Evolutionary conservation across 179 eudicot genomes (phyloP).

Genomic region (Silene vulgaris): DNA sequence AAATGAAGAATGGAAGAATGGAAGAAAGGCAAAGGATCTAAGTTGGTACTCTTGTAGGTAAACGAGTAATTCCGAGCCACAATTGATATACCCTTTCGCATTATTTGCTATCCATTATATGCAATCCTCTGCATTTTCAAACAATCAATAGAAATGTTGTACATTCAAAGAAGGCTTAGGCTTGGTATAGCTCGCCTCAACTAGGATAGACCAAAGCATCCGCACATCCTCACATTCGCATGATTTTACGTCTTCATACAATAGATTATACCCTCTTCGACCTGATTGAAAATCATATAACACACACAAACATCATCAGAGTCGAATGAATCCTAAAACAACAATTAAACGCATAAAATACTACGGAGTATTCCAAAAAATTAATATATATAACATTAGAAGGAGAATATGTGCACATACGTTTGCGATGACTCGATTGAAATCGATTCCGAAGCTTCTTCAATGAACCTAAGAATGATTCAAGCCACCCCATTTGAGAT

Average conservation of each 20-base stretch:
- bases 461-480: slow-evolving; percentile 23
- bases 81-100: no score
- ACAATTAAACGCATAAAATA: not conserved
- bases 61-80: no score
- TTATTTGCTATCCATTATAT: not conserved
- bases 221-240: slow-evolving; percentile 54
- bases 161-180: not conserved
- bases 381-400: not conserved
- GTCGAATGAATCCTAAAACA: not conserved
- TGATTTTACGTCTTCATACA: slow-evolving; percentile 54
- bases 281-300: not conserved
- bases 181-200: slow-evolving; percentile 21
- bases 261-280: slow-evolving; percentile 38
- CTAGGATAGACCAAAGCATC: slow-evolving; percentile 45
- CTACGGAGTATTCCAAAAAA: no score
- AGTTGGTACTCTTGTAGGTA: no score
- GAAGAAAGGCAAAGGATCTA: no score
- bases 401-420: slow-evolving; percentile 5
- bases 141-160: not conserved
- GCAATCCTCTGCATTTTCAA: not conserved
- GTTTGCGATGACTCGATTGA: slow-evolving; percentile 15
- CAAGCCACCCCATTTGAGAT: slow-evolving; percentile 23
- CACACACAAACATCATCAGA: not conserved
- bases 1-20: no score
- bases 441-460: slow-evolving; percentile 26